Evolutionary conservation across 2,329 filamentous ascomycete genomes (phyloP).

Genomic region (Xylariaceae sp.): DNA sequence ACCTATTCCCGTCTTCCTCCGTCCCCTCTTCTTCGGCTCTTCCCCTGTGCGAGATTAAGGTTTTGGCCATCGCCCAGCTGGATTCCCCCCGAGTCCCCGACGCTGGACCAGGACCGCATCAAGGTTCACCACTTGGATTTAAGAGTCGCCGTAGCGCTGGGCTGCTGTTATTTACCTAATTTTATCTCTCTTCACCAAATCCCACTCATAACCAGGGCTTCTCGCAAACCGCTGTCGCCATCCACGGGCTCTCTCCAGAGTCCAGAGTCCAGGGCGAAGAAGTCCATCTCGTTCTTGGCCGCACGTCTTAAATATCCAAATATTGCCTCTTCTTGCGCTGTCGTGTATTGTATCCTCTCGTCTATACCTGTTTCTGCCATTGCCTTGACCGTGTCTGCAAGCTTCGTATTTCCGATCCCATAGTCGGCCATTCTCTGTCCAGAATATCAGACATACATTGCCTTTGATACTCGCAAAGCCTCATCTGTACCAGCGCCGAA

Average conservation of each 20-base stretch:
- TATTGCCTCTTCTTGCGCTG: background rate
- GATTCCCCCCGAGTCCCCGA: too few species aligned
- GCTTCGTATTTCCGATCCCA: background rate
- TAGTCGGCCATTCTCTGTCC: constrained; percentile 2
- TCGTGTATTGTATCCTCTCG: constrained; percentile 1
- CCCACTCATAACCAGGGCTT: background rate
- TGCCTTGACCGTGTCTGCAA: background rate
- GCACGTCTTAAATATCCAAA: constrained; percentile 3
- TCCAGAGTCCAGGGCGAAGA: too few species aligned
- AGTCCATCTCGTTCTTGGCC: background rate
- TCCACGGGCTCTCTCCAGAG: background rate
- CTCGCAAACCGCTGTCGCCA: background rate
- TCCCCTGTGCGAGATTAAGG: constrained; percentile 16
- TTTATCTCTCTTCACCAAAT: background rate
- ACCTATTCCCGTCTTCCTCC: background rate
- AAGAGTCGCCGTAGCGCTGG: constrained; percentile 1
- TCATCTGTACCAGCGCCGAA: background rate
- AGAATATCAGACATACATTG: background rate
- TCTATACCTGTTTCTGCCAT: background rate
- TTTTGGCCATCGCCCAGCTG: constrained; percentile 12
- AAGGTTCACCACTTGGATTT: constrained; percentile 4
- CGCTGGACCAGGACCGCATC: too few species aligned
- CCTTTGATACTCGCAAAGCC: background rate
- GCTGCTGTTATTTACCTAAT: background rate
- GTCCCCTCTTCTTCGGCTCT: background rate